Conservation (phyloP, 2,329 filamentous ascomycete genomes). For the Chaetomium olivaceum region DNA sequence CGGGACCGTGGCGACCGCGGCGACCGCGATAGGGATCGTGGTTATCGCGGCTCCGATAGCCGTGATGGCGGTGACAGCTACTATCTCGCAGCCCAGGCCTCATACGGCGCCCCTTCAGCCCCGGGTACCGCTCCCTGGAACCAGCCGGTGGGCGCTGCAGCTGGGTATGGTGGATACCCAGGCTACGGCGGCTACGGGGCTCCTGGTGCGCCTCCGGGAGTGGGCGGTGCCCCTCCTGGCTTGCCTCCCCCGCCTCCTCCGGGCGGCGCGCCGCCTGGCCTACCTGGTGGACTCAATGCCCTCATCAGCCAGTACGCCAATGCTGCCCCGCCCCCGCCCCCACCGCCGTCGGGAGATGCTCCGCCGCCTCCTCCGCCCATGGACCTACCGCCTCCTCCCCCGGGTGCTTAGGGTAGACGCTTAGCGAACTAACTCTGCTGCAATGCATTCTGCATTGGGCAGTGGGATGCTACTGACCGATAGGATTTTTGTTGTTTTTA, state of each 20-base stretch:
- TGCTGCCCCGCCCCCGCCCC: slow-evolving; percentile 36
- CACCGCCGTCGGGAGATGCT: slow-evolving; percentile 39
- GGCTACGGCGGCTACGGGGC: slow-evolving; percentile 54
- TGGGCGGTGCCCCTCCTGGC: slow-evolving; percentile 45
- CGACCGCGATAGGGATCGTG: slow-evolving; percentile 44
- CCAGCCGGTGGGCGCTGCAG: slow-evolving; percentile 47
- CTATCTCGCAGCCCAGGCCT: slow-evolving; percentile 17
- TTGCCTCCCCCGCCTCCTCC: slow-evolving; percentile 36
- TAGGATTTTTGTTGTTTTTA: slow-evolving; percentile 27
- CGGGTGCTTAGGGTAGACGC: slow-evolving; percentile 37
- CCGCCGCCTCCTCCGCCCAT: slow-evolving; percentile 41
- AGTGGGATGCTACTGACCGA: slow-evolving; percentile 32
- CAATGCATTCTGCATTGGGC: slow-evolving; percentile 12
- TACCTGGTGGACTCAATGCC: slow-evolving; percentile 60
- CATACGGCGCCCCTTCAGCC: slow-evolving; percentile 33
- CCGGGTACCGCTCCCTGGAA: slow-evolving; percentile 58
- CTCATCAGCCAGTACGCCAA: slow-evolving; percentile 63
- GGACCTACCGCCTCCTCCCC: slow-evolving; percentile 41
- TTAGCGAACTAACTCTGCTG: slow-evolving; percentile 16
- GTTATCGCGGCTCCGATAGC: slow-evolving; percentile 51
- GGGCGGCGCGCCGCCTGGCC: slow-evolving; percentile 50
- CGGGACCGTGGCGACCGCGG: slow-evolving; percentile 42
- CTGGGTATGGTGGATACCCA: slow-evolving; percentile 60
- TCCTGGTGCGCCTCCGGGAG: slow-evolving; percentile 56
- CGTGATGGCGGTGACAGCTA: slow-evolving; percentile 27